Percentiles rank a stretch among this genome's conserved stretches.
phyloP scores from a whole-genome alignment of 2,329 filamentous ascomycete species.

The Claviceps lovelessii region DNA sequence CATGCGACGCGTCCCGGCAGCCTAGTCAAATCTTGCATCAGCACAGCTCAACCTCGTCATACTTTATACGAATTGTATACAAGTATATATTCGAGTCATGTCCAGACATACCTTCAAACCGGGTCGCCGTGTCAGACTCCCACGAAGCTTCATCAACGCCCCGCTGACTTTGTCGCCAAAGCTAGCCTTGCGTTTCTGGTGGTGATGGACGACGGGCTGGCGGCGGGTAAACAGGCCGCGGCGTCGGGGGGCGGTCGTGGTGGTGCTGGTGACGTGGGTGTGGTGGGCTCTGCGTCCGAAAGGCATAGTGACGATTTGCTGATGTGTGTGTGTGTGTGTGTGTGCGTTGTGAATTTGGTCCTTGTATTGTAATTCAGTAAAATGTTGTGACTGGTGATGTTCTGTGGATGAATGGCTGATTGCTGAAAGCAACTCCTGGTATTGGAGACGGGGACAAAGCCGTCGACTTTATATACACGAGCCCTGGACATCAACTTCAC shows the following conservation, averaged over 20 bases:
- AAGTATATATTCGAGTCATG: too few species aligned
- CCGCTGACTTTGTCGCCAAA: constrained; percentile 68
- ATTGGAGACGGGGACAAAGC: too few species aligned
- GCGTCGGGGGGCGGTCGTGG: constrained; percentile 26
- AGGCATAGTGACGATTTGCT: constrained; percentile 8
- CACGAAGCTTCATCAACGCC: constrained; percentile 59
- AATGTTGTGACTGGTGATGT: too few species aligned
- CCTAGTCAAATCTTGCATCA: constrained; percentile 25
- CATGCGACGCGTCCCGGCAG: constrained; percentile 60
- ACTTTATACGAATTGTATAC: too few species aligned
- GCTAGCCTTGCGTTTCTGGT: constrained; percentile 52
- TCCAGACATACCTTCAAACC: constrained; percentile 47
- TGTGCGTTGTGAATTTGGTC: too few species aligned
- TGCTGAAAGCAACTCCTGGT: too few species aligned
- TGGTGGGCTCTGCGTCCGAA: constrained; percentile 14
- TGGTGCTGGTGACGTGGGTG: constrained; percentile 19
- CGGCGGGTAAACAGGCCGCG: constrained; percentile 26
- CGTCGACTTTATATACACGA: too few species aligned
- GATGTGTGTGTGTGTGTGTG: neutral
- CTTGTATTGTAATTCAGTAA: too few species aligned
- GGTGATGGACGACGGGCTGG: constrained; percentile 35
- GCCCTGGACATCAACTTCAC: too few species aligned
- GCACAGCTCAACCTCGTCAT: neutral
- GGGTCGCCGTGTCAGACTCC: constrained; percentile 51
- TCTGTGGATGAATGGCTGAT: too few species aligned